These are phyloP conservation scores for Fragosphaeria purpurea DNA, from an alignment of 2,329 filamentous ascomycete species.

Conservation along the genomic window DNA sequence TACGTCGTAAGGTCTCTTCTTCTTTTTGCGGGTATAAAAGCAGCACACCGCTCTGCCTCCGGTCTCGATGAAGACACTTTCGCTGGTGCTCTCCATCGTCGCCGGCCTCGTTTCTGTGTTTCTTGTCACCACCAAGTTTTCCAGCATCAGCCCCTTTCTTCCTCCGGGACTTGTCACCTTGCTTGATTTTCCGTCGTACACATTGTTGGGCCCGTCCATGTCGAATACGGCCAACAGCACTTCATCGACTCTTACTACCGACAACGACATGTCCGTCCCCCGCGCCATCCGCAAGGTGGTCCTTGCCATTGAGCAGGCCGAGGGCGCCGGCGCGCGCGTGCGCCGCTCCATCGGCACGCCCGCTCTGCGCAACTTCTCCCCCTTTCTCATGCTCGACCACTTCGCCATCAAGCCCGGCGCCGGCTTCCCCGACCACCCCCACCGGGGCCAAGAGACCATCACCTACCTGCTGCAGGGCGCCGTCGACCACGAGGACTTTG, in stretches of 20 bases:
- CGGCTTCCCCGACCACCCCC: slow-evolving; percentile 83
- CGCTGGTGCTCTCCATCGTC: slow-evolving; percentile 27
- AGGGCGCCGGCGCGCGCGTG: slow-evolving; percentile 80
- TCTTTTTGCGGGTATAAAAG: slow-evolving; percentile 10
- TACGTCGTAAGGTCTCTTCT: neutral
- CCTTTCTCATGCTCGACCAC: slow-evolving; percentile 94
- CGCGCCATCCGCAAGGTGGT: slow-evolving; percentile 76
- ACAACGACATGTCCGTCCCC: slow-evolving; percentile 14
- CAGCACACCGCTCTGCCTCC: neutral
- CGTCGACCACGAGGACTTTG: slow-evolving; percentile 88
- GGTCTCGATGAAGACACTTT: slow-evolving; percentile 27
- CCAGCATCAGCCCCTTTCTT: slow-evolving; percentile 15
- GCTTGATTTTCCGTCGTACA: neutral
- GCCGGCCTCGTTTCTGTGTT: slow-evolving; percentile 27
- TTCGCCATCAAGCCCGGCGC: slow-evolving; percentile 71
- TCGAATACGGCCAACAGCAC: slow-evolving; percentile 13
- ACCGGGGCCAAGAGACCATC: slow-evolving; percentile 75
- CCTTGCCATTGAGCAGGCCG: slow-evolving; percentile 72
- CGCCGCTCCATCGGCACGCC: slow-evolving; percentile 80
- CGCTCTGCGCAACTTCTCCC: slow-evolving; percentile 73
- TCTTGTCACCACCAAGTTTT: slow-evolving; percentile 17
- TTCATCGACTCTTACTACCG: slow-evolving; percentile 9
- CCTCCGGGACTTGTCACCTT: neutral
- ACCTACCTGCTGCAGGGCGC: slow-evolving; percentile 81
- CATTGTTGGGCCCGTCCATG: neutral